Percentiles rank a stretch among this genome's conserved stretches.
These are phyloP conservation scores for Cafeteria roenbergensis DNA, from an alignment of 108 stramenopile species.

Conservation along the genomic window DNA sequence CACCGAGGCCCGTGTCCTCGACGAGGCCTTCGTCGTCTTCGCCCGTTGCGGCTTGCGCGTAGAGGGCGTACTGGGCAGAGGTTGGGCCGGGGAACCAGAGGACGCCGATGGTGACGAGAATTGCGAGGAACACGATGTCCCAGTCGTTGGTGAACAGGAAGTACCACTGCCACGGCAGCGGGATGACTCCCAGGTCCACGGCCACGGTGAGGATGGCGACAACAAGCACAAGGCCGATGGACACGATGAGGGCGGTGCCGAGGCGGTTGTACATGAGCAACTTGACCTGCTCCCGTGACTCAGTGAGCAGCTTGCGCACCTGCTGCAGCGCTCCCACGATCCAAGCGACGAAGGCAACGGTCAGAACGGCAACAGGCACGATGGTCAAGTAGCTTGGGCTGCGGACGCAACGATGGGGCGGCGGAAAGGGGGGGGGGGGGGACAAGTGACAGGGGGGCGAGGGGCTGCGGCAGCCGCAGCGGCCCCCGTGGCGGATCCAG, in stretches of 20 bases:
- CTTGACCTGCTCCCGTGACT: constrained; percentile 55
- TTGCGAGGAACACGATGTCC: constrained; percentile 35
- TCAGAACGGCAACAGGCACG: constrained; percentile 35
- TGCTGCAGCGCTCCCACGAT: constrained; percentile 52
- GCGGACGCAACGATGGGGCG: constrained; percentile 73
- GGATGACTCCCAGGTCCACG: constrained; percentile 68
- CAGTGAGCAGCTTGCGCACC: constrained; percentile 64
- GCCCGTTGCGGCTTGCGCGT: too few relatives aligned
- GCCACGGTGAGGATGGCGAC: constrained; percentile 67
- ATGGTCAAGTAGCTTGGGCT: constrained; percentile 59
- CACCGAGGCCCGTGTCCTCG: too few relatives aligned
- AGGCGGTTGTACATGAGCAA: constrained; percentile 58
- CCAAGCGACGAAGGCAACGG: constrained; percentile 16
- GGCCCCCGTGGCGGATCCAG: too few relatives aligned
- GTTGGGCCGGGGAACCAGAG: constrained; percentile 4
- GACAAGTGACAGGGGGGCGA: too few relatives aligned
- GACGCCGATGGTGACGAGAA: constrained; percentile 58
- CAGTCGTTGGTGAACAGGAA: constrained; percentile 61
- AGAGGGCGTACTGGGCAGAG: constrained; percentile 38
- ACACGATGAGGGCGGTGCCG: constrained; percentile 62
- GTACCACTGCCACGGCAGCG: constrained; percentile 67
- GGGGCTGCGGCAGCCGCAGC: too few relatives aligned
- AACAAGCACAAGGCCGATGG: constrained; percentile 53
- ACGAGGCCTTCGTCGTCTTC: too few relatives aligned
- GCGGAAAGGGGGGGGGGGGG: too few relatives aligned